Evolutionary conservation across 352 stramenopile species (phyloP), one percentile per base, ranked within the genome.

Genomic region (Globisporangium parvum): DNA sequence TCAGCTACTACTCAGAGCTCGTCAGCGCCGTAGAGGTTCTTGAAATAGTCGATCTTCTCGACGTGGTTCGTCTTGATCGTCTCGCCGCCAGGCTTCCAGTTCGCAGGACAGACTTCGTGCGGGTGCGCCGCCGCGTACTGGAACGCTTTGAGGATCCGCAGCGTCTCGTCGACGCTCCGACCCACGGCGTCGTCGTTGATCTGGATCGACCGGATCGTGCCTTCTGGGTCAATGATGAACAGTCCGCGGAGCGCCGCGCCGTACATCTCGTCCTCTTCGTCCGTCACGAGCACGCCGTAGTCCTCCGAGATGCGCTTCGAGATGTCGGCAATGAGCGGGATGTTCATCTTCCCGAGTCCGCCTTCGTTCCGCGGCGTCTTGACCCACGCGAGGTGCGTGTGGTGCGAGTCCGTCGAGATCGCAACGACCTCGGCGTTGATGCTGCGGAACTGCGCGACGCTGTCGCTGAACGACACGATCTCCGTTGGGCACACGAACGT

Each of bases 401-500:
- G 79, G 67, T 94, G 76, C 59, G 79, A 91, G 70, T 91, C 82
- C 0, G 77, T 91, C 53, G 80, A 94, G 69, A 93, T 87, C 18
- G 74, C 85, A 40, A 92, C 66, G 21, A 86, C 73, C 58, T 92
- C 82, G 17, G 78, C 70, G 59, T 91, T 91, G 63, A 91, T 88
- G 57, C 70, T 85, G 45, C 76, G 77, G 75, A 91, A 93, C 37
- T 69, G 54, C 17, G 78, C 67, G 23, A 85, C 68, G 39, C 63
- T 84, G 69, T 91, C 85, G 52, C 75, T 89, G 59, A 91, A 93
- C 66, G 72, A 85, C 55, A 89, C 69, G 51, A 92, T 94, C 65
- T 93, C 78, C 15, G 85, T 93, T 8, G 82, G 82, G 53, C 84
- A 93, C 62, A 94, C 81, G 51, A 94, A 94, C 26, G 84, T 94